Conservation (phyloP, 495 filamentous ascomycete genomes). For the Aeminium ludgeri region DNA sequence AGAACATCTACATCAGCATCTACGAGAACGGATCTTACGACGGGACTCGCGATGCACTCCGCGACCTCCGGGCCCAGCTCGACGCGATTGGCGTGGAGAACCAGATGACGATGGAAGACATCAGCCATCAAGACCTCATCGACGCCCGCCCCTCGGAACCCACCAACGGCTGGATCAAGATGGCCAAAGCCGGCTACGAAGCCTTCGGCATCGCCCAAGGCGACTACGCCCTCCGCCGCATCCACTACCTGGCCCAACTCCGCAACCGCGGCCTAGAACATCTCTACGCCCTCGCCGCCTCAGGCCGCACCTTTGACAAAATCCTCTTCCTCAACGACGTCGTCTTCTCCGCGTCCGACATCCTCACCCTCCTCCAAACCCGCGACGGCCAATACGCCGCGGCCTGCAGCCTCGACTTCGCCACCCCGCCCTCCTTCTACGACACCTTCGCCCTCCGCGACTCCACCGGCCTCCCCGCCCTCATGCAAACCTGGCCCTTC, state of each 20-base stretch:
- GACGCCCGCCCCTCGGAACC: conserved; percentile 18
- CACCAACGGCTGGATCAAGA: conserved; percentile 41
- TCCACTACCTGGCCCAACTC: conserved; percentile 48
- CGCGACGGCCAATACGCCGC: conserved; percentile 59
- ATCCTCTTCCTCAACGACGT: conserved; percentile 64
- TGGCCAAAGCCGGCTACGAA: conserved; percentile 18
- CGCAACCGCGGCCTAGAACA: conserved; percentile 41
- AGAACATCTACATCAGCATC: conserved; percentile 55
- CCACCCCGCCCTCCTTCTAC: conserved; percentile 50
- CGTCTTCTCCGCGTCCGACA: conserved; percentile 51
- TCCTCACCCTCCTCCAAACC: conserved; percentile 54
- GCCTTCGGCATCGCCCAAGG: conserved; percentile 16
- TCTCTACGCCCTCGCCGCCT: conserved; percentile 29
- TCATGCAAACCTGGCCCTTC: conserved; percentile 59
- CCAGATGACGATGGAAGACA: conserved; percentile 36
- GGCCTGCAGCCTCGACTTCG: conserved; percentile 67
- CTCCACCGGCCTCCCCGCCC: conserved; percentile 39
- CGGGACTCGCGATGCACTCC: conserved; percentile 45
- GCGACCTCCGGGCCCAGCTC: conserved; percentile 40
- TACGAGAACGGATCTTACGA: conserved; percentile 61
- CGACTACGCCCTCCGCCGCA: conserved; percentile 39
- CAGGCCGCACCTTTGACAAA: conserved; percentile 43
- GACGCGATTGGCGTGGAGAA: conserved; percentile 34
- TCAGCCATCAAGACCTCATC: conserved; percentile 40
- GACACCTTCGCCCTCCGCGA: conserved; percentile 80